Evolutionary conservation across 1,284 basidiomycete genomes (phyloP).

Genomic region (Phylloboletellus chloephorus): DNA sequence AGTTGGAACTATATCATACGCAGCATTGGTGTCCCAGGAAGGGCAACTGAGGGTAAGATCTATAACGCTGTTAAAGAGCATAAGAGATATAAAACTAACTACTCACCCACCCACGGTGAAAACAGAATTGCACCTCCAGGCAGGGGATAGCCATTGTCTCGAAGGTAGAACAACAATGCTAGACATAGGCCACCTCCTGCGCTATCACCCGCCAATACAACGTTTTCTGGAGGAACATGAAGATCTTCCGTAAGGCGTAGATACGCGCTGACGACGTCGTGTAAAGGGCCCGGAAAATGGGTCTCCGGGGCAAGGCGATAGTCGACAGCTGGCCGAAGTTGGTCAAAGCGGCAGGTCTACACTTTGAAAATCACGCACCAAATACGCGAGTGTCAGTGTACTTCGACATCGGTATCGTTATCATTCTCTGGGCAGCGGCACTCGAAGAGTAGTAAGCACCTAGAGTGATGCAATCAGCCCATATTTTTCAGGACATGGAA

Average conservation of each 20-base stretch:
- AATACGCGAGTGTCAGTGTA: conserved; percentile 92
- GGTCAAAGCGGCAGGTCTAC: conserved; percentile 2
- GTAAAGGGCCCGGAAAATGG: conserved; percentile 88
- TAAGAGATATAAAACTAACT: not conserved
- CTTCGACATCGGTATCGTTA: conserved; percentile 91
- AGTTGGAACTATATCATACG: conserved; percentile 75
- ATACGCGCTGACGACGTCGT: conserved; percentile 87
- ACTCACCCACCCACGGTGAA: conserved; percentile 91
- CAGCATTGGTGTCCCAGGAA: conserved; percentile 92
- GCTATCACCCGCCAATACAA: conserved; percentile 86
- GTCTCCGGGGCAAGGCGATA: conserved; percentile 96
- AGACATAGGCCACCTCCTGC: conserved; percentile 88
- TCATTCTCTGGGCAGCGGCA: conserved; percentile 87
- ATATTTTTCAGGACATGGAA: not conserved
- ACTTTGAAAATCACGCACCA: conserved; percentile 47
- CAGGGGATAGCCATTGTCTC: conserved; percentile 77
- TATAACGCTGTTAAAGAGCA: conserved; percentile 26
- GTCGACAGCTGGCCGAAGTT: conserved; percentile 66
- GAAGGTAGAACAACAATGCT: conserved; percentile 87
- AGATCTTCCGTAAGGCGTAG: conserved; percentile 86
- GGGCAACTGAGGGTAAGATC: conserved; percentile 95
- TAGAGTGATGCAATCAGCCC: conserved; percentile 26
- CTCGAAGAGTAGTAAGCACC: conserved; percentile 93
- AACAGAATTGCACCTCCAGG: conserved; percentile 82
- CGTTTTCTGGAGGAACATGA: conserved; percentile 86